phyloP scores from a whole-genome alignment of 2,329 filamentous ascomycete genomes.

The Colletotrichum sp. region DNA sequence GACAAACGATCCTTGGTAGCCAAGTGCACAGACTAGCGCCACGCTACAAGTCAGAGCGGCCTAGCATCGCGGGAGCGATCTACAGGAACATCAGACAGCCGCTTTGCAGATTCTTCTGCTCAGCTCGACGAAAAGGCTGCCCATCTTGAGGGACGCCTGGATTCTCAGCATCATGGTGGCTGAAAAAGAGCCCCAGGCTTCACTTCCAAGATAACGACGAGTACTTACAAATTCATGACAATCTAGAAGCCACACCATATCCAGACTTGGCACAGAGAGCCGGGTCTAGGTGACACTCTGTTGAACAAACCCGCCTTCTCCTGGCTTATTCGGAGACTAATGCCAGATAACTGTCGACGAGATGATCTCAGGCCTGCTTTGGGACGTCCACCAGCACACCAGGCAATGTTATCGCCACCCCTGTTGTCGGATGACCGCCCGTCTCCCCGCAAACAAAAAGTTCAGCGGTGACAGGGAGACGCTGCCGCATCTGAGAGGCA shows the following conservation, averaged over 20 bases:
- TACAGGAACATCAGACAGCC: conserved; percentile 4
- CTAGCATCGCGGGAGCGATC: conserved; percentile 9
- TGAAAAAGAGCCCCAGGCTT: background rate
- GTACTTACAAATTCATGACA: background rate
- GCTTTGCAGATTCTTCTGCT: conserved; percentile 7
- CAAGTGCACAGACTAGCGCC: background rate
- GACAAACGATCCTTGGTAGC: background rate
- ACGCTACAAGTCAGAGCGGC: background rate
- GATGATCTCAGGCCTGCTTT: background rate
- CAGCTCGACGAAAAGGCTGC: background rate
- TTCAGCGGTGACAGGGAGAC: background rate
- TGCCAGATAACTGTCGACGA: background rate
- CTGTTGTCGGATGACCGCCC: background rate
- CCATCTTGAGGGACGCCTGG: background rate
- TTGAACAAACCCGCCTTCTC: background rate
- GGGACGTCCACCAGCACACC: background rate
- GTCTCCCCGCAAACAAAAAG: background rate
- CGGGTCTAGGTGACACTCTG: background rate
- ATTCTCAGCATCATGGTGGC: background rate
- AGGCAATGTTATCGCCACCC: background rate
- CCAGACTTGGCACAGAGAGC: background rate
- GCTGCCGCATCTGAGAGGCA: background rate
- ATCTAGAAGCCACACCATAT: background rate
- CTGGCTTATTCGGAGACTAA: background rate
- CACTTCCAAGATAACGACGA: background rate